phyloP scores from a whole-genome alignment of 495 filamentous ascomycete genomes.

The Chlorociboria aeruginascens region DNA sequence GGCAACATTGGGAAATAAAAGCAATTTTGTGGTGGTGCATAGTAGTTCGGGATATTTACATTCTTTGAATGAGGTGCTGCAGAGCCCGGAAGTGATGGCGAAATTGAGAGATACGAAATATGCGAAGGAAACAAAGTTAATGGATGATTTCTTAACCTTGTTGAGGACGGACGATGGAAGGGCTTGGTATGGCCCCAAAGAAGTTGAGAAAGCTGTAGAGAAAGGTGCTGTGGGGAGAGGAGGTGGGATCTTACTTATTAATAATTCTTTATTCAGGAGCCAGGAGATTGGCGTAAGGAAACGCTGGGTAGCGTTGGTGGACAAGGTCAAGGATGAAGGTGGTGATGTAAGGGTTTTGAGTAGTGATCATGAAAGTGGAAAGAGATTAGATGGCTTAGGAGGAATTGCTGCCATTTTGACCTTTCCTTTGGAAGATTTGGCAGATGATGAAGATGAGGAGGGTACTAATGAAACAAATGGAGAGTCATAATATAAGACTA shows the following conservation, averaged over 20 bases:
- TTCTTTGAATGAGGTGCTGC: constrained; percentile 73
- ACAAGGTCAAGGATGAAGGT: constrained; percentile 80
- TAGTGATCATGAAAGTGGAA: constrained; percentile 88
- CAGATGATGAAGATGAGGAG: constrained; percentile 46
- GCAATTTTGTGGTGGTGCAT: constrained; percentile 65
- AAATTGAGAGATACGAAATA: constrained; percentile 78
- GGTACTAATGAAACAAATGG: constrained; percentile 2
- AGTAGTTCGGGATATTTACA: constrained; percentile 76
- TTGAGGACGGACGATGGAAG: constrained; percentile 77
- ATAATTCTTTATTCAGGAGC: constrained; percentile 73
- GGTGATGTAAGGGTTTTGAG: constrained; percentile 83
- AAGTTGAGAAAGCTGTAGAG: constrained; percentile 76
- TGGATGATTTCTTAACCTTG: constrained; percentile 75
- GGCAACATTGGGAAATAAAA: constrained; percentile 44
- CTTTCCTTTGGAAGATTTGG: constrained; percentile 69
- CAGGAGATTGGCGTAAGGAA: constrained; percentile 70
- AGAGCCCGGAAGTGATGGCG: constrained; percentile 60
- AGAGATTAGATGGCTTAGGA: constrained; percentile 70
- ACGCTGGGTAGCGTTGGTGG: constrained; percentile 75
- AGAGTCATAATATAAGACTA: constrained; percentile 7
- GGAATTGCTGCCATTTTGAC: constrained; percentile 85
- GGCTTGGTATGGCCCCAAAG: constrained; percentile 82
- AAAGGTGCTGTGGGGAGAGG: constrained; percentile 84
- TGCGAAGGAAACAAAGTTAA: constrained; percentile 67
- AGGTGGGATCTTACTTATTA: constrained; percentile 74